A percentile compares a stretch with the other conserved stretches of the same genome.
These are phyloP conservation scores for Rhizopus delemar DNA, from an alignment of 371 early-diverging fungal species.

Conservation along the genomic window DNA sequence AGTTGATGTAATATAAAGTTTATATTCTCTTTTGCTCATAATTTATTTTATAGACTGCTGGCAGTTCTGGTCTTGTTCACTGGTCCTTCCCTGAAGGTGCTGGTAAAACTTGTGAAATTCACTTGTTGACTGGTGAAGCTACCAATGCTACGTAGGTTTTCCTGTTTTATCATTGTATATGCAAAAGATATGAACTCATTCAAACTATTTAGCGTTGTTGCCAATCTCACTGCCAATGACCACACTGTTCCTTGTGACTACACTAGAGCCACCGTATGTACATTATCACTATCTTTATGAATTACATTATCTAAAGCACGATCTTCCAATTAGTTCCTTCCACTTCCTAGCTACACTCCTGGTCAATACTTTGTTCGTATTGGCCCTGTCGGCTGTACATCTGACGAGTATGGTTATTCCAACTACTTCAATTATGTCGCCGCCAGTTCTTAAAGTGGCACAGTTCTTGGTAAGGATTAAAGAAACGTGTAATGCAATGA, in stretches of 20 bases:
- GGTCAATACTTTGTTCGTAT: slow-evolving; percentile 27
- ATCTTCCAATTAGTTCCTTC: slow-evolving; percentile 14
- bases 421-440: slow-evolving; percentile 20
- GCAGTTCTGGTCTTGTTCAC: slow-evolving; percentile 14
- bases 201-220: slow-evolving; percentile 15
- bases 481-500: neutral
- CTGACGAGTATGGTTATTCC: slow-evolving; percentile 18
- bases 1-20: neutral
- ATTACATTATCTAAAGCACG: neutral
- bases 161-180: neutral
- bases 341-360: slow-evolving; percentile 24
- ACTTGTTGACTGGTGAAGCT: slow-evolving; percentile 22
- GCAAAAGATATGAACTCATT: neutral
- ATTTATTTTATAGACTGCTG: slow-evolving; percentile 9
- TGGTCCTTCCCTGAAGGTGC: slow-evolving; percentile 18
- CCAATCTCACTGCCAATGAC: slow-evolving; percentile 25
- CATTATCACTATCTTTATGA: neutral
- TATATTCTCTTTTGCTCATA: neutral
- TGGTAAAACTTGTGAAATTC: slow-evolving; percentile 20
- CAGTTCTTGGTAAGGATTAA: neutral
- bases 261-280: slow-evolving; percentile 22
- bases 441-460: slow-evolving; percentile 9
- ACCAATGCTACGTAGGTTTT: slow-evolving; percentile 20
- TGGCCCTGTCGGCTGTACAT: slow-evolving; percentile 15
- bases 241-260: slow-evolving; percentile 27